These are phyloP conservation scores for Bathelium albidoporum DNA, from an alignment of 495 filamentous ascomycete genomes.

Conservation along the genomic window DNA sequence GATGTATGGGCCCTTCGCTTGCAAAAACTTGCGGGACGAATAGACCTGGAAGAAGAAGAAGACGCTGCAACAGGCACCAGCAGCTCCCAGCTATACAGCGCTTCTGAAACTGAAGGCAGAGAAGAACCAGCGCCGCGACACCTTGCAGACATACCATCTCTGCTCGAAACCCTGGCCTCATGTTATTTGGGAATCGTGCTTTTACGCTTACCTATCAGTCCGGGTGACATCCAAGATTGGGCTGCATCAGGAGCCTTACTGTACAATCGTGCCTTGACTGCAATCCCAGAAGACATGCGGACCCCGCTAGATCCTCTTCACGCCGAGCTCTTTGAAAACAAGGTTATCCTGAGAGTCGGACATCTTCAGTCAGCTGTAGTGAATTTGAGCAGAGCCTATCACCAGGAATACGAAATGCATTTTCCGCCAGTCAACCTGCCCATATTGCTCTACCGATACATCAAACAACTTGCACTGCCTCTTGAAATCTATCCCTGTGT, in stretches of 20 bases:
- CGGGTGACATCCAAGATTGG: constrained; percentile 50
- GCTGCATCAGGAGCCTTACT: constrained; percentile 21
- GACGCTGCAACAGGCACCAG: constrained; percentile 22
- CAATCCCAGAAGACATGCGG: constrained; percentile 24
- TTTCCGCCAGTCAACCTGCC: constrained; percentile 65
- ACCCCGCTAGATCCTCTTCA: constrained; percentile 24
- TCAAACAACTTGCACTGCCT: constrained; percentile 67
- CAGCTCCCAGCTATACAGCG: constrained; percentile 17
- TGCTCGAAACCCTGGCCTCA: constrained; percentile 53
- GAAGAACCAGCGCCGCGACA: constrained; percentile 12
- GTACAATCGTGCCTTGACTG: constrained; percentile 24
- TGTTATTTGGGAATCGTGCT: constrained; percentile 59
- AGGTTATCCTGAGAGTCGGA: constrained; percentile 39
- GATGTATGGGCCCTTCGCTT: constrained; percentile 64
- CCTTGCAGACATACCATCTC: constrained; percentile 36
- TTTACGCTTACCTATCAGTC: constrained; percentile 51
- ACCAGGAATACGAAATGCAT: constrained; percentile 53
- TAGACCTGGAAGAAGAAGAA: constrained; percentile 7
- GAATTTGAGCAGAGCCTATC: constrained; percentile 51
- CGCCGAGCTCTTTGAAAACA: constrained; percentile 18
- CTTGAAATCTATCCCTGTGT: constrained; percentile 58
- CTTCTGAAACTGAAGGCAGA: constrained; percentile 7
- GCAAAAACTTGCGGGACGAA: constrained; percentile 35
- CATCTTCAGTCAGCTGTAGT: constrained; percentile 54
- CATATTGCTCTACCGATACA: constrained; percentile 55